phyloP scores from a whole-genome alignment of 169 alveolate genomes.

The Toxoplasma gondii region DNA sequence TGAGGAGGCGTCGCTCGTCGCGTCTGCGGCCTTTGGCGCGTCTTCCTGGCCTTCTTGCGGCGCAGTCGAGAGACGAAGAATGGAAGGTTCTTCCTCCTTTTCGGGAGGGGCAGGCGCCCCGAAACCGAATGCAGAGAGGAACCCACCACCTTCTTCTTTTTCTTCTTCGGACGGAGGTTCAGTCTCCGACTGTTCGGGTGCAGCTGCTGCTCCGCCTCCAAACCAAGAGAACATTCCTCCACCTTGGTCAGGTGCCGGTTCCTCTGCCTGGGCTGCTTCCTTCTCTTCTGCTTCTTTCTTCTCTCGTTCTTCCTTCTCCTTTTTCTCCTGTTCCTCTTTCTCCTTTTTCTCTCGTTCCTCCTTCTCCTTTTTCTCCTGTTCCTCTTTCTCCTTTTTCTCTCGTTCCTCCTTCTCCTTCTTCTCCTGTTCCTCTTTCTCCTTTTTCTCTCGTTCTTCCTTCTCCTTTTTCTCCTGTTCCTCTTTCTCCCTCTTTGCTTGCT shows the following conservation, averaged over 20 bases:
- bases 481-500: not conserved
- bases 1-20: not conserved
- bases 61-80: not conserved
- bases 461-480: not conserved
- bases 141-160: not conserved
- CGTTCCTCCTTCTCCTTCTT: no score
- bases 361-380: not conserved
- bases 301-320: not conserved
- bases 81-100: conserved; percentile 10
- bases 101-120: not conserved
- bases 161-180: not conserved
- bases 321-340: not conserved
- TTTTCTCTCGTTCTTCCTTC: not conserved
- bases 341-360: not conserved
- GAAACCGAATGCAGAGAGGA: conserved; percentile 12
- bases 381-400: not conserved
- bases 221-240: not conserved
- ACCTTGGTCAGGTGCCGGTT: not conserved
- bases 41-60: not conserved
- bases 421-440: not conserved
- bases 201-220: not conserved
- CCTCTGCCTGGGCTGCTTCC: not conserved
- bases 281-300: not conserved
- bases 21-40: not conserved
- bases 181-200: not conserved